Conservation (phyloP, 768 basidiomycete genomes). For the Mycena belliarum region DNA sequence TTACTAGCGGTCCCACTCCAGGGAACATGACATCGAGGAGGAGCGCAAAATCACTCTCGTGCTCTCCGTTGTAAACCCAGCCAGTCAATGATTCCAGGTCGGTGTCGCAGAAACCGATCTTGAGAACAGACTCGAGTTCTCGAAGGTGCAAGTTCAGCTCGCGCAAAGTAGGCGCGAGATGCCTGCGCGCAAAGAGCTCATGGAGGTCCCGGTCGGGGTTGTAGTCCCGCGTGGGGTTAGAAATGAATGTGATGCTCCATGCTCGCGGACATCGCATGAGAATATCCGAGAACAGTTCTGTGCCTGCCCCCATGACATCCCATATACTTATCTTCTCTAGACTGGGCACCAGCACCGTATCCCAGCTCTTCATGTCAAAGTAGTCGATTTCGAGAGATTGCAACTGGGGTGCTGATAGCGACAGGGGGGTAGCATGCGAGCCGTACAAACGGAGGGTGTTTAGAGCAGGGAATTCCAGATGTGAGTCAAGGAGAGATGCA, state of each 20-base stretch:
- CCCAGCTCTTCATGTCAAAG: background rate
- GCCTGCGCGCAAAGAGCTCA: background rate
- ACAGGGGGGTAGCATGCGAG: background rate
- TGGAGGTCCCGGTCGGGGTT: background rate
- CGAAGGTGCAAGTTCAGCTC: background rate
- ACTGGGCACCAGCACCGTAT: background rate
- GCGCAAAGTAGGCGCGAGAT: constrained; percentile 1
- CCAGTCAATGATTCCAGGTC: background rate
- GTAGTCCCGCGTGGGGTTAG: too few relatives aligned
- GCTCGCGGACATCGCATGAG: background rate
- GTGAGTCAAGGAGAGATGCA: background rate
- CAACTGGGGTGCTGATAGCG: background rate
- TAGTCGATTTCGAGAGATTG: background rate
- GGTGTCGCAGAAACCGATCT: constrained; percentile 1
- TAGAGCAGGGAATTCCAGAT: background rate
- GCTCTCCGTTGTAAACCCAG: background rate
- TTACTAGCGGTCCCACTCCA: background rate
- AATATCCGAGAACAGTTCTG: background rate
- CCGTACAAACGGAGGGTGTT: background rate
- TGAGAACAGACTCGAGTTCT: background rate
- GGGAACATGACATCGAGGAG: background rate
- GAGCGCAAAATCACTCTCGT: background rate
- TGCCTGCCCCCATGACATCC: too few relatives aligned
- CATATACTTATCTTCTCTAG: background rate
- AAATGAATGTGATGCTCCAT: background rate